Evolutionary conservation across 2,329 filamentous ascomycete genomes (phyloP).

Genomic region (Pestalotiopsis sp.): DNA sequence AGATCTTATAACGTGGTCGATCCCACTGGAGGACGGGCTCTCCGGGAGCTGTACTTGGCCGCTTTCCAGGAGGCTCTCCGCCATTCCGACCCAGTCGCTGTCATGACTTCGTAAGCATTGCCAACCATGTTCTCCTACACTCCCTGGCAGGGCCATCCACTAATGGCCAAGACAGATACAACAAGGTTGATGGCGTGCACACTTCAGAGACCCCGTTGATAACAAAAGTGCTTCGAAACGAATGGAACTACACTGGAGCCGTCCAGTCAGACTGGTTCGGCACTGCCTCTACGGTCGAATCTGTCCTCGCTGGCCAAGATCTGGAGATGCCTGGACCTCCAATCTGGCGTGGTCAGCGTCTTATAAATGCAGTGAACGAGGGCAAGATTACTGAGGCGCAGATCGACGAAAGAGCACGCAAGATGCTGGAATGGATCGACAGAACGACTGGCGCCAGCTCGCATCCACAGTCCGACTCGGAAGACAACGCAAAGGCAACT

Average conservation of each 20-base stretch:
- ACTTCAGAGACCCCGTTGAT: constrained; percentile 24
- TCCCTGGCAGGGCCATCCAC: too few relatives aligned
- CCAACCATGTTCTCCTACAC: too few relatives aligned
- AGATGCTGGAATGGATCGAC: not conserved
- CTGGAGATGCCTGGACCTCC: constrained; percentile 36
- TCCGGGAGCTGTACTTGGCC: constrained; percentile 23
- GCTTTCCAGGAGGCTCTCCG: constrained; percentile 22
- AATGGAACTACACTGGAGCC: constrained; percentile 37
- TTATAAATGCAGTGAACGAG: constrained; percentile 19
- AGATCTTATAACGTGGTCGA: constrained; percentile 20
- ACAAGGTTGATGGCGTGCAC: constrained; percentile 29
- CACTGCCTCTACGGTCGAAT: constrained; percentile 32
- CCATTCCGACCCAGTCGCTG: constrained; percentile 15
- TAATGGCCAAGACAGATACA: constrained; percentile 19
- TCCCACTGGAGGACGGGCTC: constrained; percentile 9
- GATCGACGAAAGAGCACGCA: constrained; percentile 15
- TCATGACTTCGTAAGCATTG: constrained; percentile 22
- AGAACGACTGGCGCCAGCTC: not conserved
- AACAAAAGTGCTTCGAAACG: constrained; percentile 30
- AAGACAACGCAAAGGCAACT: not conserved
- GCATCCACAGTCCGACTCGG: not conserved
- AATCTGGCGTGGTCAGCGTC: constrained; percentile 21
- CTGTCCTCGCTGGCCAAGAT: constrained; percentile 33
- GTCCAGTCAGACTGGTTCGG: constrained; percentile 39
- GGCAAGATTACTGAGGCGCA: constrained; percentile 17